phyloP scores from a whole-genome alignment of 2,329 filamentous ascomycete species.

The Arthroderma sp. region DNA sequence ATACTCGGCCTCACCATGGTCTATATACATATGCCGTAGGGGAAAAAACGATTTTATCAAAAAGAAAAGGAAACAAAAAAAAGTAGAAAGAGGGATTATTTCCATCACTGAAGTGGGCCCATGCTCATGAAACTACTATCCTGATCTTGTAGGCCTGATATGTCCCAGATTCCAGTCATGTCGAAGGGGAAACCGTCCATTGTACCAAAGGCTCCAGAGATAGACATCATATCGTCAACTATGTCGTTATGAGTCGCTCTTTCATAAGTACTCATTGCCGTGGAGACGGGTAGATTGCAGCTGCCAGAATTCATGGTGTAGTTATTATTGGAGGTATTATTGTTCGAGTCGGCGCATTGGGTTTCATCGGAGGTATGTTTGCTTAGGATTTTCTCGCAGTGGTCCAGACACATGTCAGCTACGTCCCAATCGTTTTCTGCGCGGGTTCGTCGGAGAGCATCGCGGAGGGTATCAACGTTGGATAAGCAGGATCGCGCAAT shows the following conservation, averaged over 20 bases:
- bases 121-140: slow-evolving; percentile 9
- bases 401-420: slow-evolving; percentile 41
- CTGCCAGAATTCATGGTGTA: not conserved
- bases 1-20: not conserved
- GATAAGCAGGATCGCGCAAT: slow-evolving; percentile 34
- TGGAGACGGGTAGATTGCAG: slow-evolving; percentile 14
- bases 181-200: slow-evolving; percentile 35
- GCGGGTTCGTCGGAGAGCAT: slow-evolving; percentile 34
- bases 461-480: slow-evolving; percentile 36
- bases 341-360: not conserved
- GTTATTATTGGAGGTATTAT: slow-evolving; percentile 1
- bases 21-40: not conserved
- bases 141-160: slow-evolving; percentile 20
- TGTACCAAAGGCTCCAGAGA: slow-evolving; percentile 32
- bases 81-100: not conserved
- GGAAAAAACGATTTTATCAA: not conserved
- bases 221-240: slow-evolving; percentile 35
- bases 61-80: not conserved
- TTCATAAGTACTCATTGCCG: slow-evolving; percentile 28
- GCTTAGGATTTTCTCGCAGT: slow-evolving; percentile 33
- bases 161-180: slow-evolving; percentile 35
- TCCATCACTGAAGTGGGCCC: slow-evolving; percentile 1
- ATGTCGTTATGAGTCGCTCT: slow-evolving; percentile 34
- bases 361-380: slow-evolving; percentile 17
- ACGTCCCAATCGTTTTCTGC: slow-evolving; percentile 43